phyloP scores from a whole-genome alignment of 1,139 yeast species.

The Zygosaccharomyces pseudobailii region DNA sequence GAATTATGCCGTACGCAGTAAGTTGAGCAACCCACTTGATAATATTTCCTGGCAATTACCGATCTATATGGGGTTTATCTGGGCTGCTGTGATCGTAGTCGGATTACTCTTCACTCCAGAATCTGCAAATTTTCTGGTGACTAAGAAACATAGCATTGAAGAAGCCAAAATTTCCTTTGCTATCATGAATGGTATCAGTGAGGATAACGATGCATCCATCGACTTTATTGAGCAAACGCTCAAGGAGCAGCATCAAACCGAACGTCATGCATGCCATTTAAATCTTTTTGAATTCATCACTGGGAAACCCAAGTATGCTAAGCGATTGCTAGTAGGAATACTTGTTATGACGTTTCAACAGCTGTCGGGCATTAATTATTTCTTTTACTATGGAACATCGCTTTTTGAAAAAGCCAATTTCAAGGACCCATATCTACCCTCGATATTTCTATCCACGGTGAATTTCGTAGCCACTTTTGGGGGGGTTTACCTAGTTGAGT shows the following conservation, averaged over 20 bases:
- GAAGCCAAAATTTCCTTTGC: conserved; percentile 45
- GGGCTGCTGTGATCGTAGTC: conserved; percentile 43
- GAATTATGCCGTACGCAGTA: conserved; percentile 43
- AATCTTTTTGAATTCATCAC: conserved; percentile 38
- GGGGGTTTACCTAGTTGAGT: conserved; percentile 64
- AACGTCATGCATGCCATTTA: conserved; percentile 30
- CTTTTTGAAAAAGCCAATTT: conserved; percentile 49
- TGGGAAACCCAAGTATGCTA: conserved; percentile 45
- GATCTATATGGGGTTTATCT: conserved; percentile 43
- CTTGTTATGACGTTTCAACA: conserved; percentile 55
- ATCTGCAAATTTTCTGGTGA: conserved; percentile 46
- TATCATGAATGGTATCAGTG: conserved; percentile 42
- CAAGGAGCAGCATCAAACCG: conserved; percentile 40
- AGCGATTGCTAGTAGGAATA: conserved; percentile 49
- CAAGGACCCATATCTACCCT: conserved; percentile 41
- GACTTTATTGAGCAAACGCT: conserved; percentile 35
- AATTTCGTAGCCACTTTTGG: conserved; percentile 72
- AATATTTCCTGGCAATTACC: conserved; percentile 47
- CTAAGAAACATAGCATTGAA: conserved; percentile 25
- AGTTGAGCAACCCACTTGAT: conserved; percentile 17
- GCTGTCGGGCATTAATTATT: conserved; percentile 54
- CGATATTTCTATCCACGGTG: conserved; percentile 69
- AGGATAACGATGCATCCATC: conserved; percentile 38
- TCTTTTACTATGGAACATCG: conserved; percentile 54
- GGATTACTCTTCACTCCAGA: conserved; percentile 50